Evolutionary conservation across 495 filamentous ascomycete genomes (phyloP).

Genomic region (Aspergillus conjunctus): DNA sequence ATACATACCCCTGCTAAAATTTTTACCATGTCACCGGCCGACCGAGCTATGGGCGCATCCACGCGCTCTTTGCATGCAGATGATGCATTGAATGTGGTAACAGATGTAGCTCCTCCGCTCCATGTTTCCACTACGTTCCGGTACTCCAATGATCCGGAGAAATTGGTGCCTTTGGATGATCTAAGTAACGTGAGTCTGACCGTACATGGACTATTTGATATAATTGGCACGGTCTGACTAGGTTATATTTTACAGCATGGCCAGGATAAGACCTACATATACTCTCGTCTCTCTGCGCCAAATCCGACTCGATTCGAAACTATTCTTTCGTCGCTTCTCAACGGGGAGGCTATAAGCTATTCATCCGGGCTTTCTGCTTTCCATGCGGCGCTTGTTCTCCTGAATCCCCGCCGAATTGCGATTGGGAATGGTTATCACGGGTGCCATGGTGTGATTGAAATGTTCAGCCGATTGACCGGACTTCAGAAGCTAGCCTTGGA

Average conservation of each 20-base stretch:
- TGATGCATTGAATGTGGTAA: conserved; percentile 68
- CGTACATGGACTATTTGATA: not conserved
- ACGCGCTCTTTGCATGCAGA: conserved; percentile 87
- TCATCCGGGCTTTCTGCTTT: conserved; percentile 84
- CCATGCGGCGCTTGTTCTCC: conserved; percentile 73
- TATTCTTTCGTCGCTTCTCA: conserved; percentile 71
- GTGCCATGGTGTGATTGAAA: conserved; percentile 76
- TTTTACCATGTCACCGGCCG: conserved; percentile 35
- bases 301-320: conserved; percentile 83
- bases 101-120: conserved; percentile 81
- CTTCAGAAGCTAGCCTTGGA: conserved; percentile 66
- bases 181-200: conserved; percentile 31
- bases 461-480: conserved; percentile 71
- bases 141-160: conserved; percentile 68
- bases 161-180: conserved; percentile 53
- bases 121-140: conserved; percentile 89
- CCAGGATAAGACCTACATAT: conserved; percentile 53
- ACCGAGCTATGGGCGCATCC: conserved; percentile 39
- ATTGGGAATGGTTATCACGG: conserved; percentile 90
- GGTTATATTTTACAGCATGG: conserved; percentile 24
- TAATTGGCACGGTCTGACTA: not conserved
- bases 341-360: conserved; percentile 72
- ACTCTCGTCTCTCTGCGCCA: conserved; percentile 75
- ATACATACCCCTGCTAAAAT: conserved; percentile 23
- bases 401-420: conserved; percentile 77